Evolutionary conservation across 2,329 filamentous ascomycete species (phyloP), one percentile per base, ranked within the genome.

Genomic region (Paecilomyces sp.): DNA sequence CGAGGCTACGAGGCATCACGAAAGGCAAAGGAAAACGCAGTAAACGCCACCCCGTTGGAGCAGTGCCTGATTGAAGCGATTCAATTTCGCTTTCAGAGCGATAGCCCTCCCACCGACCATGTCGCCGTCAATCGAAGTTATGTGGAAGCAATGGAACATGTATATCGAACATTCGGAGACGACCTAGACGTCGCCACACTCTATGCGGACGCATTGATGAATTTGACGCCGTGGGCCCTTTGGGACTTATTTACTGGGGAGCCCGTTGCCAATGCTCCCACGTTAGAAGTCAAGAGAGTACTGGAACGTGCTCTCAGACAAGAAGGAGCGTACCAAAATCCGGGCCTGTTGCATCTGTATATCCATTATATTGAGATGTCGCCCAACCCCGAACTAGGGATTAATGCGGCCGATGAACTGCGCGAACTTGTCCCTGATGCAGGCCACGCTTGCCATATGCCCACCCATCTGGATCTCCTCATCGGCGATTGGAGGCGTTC

Each of bases 331-430:
- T 70, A 77, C 3, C 65, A 76, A 6, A 90, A 94, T 66, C 86
- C 89, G 0, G 89, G 89, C 0, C 72, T 92, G 0, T 77, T 91
- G 5, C 89, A 92, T 70, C 74, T 91, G 33, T 92, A 92, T 70
- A 89, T 91, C 47, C 88, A 91, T 65, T 81, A 90, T 3, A 88
- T 90, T 79, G 89, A 92, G 68, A 91, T 90, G 88, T 90, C 88
- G 0, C 75, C 78, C 0, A 80, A 75, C 0, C 88, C 88, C 0
- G 88, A 90, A 67, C 68, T 72, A 0, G 88, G 85, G 1, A 70
- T 89, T 24, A 76, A 81, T 0, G 76, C 81, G 0, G 87, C 87
- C 11, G 80, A 90, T 66, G 75, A 58, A n/a, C 79, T 89, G 11
- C 83, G 87, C 15, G 79, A 77, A 15, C 79, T 90, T 3, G 81